phyloP scores from a whole-genome alignment of 306 rosid species.

The Vigna reflexopilosa region DNA sequence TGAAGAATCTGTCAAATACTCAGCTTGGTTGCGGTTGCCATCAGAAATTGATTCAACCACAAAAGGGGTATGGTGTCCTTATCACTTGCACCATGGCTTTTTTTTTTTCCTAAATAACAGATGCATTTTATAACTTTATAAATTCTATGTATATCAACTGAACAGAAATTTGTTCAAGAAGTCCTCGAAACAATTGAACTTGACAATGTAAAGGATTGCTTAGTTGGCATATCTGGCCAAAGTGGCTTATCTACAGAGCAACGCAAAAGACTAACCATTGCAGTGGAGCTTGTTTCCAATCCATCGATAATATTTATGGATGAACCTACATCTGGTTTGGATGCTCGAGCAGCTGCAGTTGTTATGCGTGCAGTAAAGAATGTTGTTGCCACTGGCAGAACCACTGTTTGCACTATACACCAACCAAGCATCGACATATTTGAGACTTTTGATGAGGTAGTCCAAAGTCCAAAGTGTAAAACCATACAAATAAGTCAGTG shows the following conservation, averaged over 20 bases:
- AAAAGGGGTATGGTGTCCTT: slow-evolving; percentile 62
- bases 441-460: slow-evolving; percentile 87
- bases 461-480: slow-evolving; percentile 18
- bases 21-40: slow-evolving; percentile 80
- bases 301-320: slow-evolving; percentile 90
- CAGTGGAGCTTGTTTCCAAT: slow-evolving; percentile 86
- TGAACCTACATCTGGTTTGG: slow-evolving; percentile 87
- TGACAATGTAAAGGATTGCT: slow-evolving; percentile 64
- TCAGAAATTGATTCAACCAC: slow-evolving; percentile 63
- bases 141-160: slow-evolving; percentile 26
- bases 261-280: slow-evolving; percentile 81
- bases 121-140: slow-evolving; percentile 30
- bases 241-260: slow-evolving; percentile 85
- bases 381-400: slow-evolving; percentile 76
- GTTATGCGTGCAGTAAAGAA: slow-evolving; percentile 90
- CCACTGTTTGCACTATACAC: slow-evolving; percentile 82
- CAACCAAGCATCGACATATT: slow-evolving; percentile 86
- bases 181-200: slow-evolving; percentile 84
- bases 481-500: neutral
- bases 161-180: slow-evolving; percentile 75
- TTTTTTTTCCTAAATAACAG: slow-evolving; percentile 13
- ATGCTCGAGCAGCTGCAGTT: slow-evolving; percentile 84
- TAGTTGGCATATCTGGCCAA: slow-evolving; percentile 74
- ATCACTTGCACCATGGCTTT: slow-evolving; percentile 19
- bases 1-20: slow-evolving; percentile 73